Evolutionary conservation across 2,329 filamentous ascomycete genomes (phyloP).

Genomic region (Talaromyces verruculosus): DNA sequence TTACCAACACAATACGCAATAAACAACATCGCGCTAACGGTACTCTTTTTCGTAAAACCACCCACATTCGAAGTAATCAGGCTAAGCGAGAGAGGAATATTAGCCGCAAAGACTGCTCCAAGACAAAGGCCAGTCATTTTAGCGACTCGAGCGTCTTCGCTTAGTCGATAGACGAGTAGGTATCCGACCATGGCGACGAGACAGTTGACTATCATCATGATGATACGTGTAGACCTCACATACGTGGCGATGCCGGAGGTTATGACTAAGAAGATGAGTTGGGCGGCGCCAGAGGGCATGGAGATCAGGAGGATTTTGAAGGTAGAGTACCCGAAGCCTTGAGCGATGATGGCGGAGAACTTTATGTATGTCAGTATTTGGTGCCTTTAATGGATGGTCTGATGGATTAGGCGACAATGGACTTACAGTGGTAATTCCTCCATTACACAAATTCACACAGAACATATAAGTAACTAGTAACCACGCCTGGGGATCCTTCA

Average conservation of each 20-base stretch:
- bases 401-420: too few relatives aligned
- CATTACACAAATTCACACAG: slow-evolving; percentile 37
- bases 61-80: slow-evolving; percentile 39
- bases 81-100: slow-evolving; percentile 38
- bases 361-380: slow-evolving; percentile 3
- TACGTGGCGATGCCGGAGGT: slow-evolving; percentile 32
- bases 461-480: slow-evolving; percentile 35
- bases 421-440: slow-evolving; percentile 35
- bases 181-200: slow-evolving; percentile 33
- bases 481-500: slow-evolving; percentile 40
- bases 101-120: slow-evolving; percentile 35
- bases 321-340: slow-evolving; percentile 21
- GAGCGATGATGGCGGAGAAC: slow-evolving; percentile 23
- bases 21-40: slow-evolving; percentile 49
- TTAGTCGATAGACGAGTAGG: slow-evolving; percentile 35
- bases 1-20: slow-evolving; percentile 43
- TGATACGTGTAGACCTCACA: slow-evolving; percentile 31
- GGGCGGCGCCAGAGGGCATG: slow-evolving; percentile 37
- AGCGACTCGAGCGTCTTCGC: slow-evolving; percentile 28
- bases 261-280: slow-evolving; percentile 36
- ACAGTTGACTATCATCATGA: slow-evolving; percentile 37
- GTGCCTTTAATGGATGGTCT: too few relatives aligned
- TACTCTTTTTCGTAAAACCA: slow-evolving; percentile 39
- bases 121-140: slow-evolving; percentile 35
- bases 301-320: slow-evolving; percentile 38